These are phyloP conservation scores for Phytophthora cactorum DNA, from an alignment of 352 stramenopile species.

Conservation along the genomic window DNA sequence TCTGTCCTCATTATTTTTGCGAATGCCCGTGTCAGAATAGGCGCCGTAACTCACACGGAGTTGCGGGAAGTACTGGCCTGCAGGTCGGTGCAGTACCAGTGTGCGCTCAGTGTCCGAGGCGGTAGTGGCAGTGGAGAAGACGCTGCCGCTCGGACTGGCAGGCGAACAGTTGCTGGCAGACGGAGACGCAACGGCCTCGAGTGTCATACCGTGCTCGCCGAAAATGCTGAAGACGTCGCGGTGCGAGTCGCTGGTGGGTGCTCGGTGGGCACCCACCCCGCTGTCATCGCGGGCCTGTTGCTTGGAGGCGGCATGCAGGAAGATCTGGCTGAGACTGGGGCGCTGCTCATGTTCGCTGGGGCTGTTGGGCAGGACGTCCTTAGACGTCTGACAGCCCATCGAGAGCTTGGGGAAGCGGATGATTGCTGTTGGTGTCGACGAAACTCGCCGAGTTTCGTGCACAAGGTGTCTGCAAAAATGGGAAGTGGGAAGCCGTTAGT, in stretches of 20 bases:
- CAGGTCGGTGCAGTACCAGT: slow-evolving; percentile 51
- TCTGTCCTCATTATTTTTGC: slow-evolving; percentile 82
- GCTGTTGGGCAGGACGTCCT: slow-evolving; percentile 47
- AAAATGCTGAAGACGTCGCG: slow-evolving; percentile 91
- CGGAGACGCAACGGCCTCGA: slow-evolving; percentile 45
- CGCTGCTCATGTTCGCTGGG: slow-evolving; percentile 36
- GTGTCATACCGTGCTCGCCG: slow-evolving; percentile 73
- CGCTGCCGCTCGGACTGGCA: slow-evolving; percentile 58
- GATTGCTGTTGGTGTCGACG: slow-evolving; percentile 25
- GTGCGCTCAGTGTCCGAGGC: slow-evolving; percentile 80
- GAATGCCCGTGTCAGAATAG: slow-evolving; percentile 78
- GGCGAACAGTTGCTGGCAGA: slow-evolving; percentile 51
- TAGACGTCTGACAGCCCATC: slow-evolving; percentile 73
- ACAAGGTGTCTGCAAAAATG: slow-evolving; percentile 11
- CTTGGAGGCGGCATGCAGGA: slow-evolving; percentile 53
- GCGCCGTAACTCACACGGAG: slow-evolving; percentile 71
- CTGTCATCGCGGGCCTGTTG: slow-evolving; percentile 41
- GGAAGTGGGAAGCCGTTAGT: slow-evolving; percentile 9
- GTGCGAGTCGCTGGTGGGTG: slow-evolving; percentile 43
- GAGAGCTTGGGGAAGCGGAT: slow-evolving; percentile 44
- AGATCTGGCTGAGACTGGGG: slow-evolving; percentile 60
- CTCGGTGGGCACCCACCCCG: slow-evolving; percentile 29
- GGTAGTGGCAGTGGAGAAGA: slow-evolving; percentile 79
- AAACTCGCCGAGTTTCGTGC: slow-evolving; percentile 38
- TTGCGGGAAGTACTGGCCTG: slow-evolving; percentile 57